Percentiles rank a stretch among this genome's conserved stretches.
phyloP scores from a whole-genome alignment of 257 asterid genomes.

The Solanum dulcamara region DNA sequence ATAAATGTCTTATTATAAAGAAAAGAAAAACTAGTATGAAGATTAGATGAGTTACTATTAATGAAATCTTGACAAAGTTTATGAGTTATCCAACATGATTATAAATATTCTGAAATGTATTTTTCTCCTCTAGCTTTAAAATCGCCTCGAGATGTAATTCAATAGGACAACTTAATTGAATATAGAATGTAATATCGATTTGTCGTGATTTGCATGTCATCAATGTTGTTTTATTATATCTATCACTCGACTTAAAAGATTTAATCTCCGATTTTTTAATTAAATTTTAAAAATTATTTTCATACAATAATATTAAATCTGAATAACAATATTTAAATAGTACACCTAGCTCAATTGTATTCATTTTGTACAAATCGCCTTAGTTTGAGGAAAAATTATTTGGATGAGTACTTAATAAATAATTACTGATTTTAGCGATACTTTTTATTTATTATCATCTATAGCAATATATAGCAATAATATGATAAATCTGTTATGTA shows the following conservation, averaged over 20 bases:
- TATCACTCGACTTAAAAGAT: neutral
- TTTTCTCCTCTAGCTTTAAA: neutral
- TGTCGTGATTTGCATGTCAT: neutral
- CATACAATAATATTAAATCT: neutral
- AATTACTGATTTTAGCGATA: too few species aligned
- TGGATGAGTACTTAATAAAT: too few species aligned
- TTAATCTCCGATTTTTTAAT: too few species aligned
- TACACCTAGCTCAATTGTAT: neutral
- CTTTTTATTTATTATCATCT: too few species aligned
- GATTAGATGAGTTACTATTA: too few species aligned
- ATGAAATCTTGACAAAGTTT: neutral
- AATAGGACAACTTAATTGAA: neutral
- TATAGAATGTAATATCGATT: neutral
- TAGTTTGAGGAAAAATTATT: too few species aligned
- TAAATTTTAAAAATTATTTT: neutral
- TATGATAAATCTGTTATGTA: too few species aligned
- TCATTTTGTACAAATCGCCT: neutral
- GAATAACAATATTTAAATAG: neutral
- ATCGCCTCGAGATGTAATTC: neutral
- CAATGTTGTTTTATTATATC: neutral
- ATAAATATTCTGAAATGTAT: neutral
- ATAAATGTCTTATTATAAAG: too few species aligned
- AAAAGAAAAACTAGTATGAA: too few species aligned
- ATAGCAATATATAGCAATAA: too few species aligned
- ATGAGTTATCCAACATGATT: neutral